Evolutionary conservation across 225 moss, liverwort and hornwort species (phyloP).

Genomic region (Bryum argenteum): DNA sequence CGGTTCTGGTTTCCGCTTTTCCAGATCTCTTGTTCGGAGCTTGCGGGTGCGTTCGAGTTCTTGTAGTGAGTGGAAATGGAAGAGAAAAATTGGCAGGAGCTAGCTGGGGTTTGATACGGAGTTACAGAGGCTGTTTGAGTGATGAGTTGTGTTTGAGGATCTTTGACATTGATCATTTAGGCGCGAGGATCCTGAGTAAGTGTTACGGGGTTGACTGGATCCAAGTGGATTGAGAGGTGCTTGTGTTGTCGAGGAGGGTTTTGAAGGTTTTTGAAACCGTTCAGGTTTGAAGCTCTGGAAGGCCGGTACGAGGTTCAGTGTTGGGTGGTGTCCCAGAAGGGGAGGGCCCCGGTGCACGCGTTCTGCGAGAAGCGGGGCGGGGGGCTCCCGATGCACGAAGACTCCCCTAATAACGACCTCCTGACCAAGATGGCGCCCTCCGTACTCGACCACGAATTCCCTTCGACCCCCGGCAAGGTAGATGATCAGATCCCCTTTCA

Average conservation of each 20-base stretch:
- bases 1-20: background rate
- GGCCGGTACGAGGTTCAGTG: constrained; percentile 54
- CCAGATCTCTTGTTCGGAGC: background rate
- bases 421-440: constrained; percentile 49
- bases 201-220: background rate
- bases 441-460: constrained; percentile 42
- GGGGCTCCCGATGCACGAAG: constrained; percentile 56
- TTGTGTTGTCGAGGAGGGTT: background rate
- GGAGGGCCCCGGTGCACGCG: constrained; percentile 43
- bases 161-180: background rate
- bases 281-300: constrained; percentile 52
- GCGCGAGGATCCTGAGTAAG: background rate
- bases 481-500: background rate
- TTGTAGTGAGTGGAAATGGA: background rate
- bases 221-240: background rate
- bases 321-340: constrained; percentile 56
- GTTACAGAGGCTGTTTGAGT: background rate
- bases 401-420: constrained; percentile 45
- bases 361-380: constrained; percentile 60
- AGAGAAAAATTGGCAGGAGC: background rate
- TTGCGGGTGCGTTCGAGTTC: background rate
- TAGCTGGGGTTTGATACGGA: background rate
- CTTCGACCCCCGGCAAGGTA: constrained; percentile 70
- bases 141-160: background rate
- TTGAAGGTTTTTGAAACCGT: background rate